phyloP scores from a whole-genome alignment of 1,139 yeast genomes.

The Scheffersomyces insectosa region DNA sequence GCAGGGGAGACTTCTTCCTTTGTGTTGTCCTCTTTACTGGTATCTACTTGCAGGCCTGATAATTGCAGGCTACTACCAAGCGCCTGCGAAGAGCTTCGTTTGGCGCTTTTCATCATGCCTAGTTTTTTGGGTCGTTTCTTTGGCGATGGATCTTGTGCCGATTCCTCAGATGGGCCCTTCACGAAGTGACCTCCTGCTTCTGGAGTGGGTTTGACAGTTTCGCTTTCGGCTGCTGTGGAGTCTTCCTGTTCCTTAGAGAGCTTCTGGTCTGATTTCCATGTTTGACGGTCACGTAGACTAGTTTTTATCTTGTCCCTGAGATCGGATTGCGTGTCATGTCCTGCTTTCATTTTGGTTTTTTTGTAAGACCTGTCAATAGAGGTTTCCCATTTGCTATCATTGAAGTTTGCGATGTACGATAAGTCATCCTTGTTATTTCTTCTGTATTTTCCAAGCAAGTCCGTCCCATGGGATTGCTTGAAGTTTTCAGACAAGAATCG shows the following conservation, averaged over 20 bases:
- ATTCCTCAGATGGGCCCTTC: too few relatives aligned
- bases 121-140: neutral
- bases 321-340: neutral
- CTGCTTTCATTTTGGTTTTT: slow-evolving; percentile 3
- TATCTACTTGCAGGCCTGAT: too few relatives aligned
- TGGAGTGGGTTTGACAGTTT: too few relatives aligned
- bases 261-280: slow-evolving; percentile 8
- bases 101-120: neutral
- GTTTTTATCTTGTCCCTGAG: slow-evolving; percentile 2
- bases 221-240: too few relatives aligned
- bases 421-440: slow-evolving; percentile 16
- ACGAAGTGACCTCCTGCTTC: too few relatives aligned
- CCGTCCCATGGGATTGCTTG: slow-evolving; percentile 37
- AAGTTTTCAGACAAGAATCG: slow-evolving; percentile 38
- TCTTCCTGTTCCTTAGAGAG: neutral
- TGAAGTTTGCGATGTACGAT: slow-evolving; percentile 17
- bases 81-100: neutral
- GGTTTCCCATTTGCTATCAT: slow-evolving; percentile 15
- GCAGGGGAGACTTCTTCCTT: neutral
- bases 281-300: slow-evolving; percentile 4
- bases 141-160: neutral
- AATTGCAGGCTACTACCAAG: too few relatives aligned
- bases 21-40: too few relatives aligned
- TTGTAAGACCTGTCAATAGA: neutral
- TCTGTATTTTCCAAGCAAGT: slow-evolving; percentile 30